These are phyloP conservation scores for Aspergillus vadensis DNA, from an alignment of 2,329 filamentous ascomycete genomes.

Conservation along the genomic window DNA sequence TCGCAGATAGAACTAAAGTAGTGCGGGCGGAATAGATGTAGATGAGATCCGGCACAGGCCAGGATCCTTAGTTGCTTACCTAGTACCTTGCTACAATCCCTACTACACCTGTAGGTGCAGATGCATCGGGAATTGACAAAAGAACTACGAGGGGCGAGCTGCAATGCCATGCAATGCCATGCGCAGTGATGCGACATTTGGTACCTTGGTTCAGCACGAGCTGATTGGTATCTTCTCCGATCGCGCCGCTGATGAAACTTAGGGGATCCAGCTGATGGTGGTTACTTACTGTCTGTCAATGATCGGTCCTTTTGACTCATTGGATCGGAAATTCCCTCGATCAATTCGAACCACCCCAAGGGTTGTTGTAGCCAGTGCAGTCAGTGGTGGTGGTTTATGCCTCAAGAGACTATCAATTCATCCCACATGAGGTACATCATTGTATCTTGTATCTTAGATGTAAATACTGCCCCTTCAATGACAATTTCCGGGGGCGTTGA, in stretches of 20 bases:
- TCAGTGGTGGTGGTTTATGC: not conserved
- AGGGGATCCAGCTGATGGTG: not conserved
- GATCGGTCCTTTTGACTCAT: not conserved
- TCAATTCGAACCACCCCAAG: not conserved
- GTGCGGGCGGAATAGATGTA: not conserved
- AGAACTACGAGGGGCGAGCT: not conserved
- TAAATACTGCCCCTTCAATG: not conserved
- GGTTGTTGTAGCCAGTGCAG: not conserved
- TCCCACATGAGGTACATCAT: not conserved
- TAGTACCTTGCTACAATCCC: not conserved
- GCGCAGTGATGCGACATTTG: not conserved
- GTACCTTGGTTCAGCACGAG: not conserved
- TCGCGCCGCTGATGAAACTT: not conserved
- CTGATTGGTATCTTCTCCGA: not conserved
- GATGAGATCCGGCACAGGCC: not conserved
- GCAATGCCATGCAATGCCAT: conserved; percentile 11
- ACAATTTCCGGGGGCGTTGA: not conserved
- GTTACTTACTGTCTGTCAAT: too few relatives aligned
- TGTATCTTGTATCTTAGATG: not conserved
- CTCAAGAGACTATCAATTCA: not conserved
- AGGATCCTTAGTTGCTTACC: not conserved
- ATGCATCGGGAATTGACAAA: not conserved
- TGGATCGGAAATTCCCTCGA: not conserved
- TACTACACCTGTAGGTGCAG: not conserved
- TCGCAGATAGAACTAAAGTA: not conserved